A percentile compares a stretch with the other conserved stretches of the same genome.
Evolutionary conservation across 352 stramenopile genomes (phyloP).

Genomic region (Phytophthora pini): DNA sequence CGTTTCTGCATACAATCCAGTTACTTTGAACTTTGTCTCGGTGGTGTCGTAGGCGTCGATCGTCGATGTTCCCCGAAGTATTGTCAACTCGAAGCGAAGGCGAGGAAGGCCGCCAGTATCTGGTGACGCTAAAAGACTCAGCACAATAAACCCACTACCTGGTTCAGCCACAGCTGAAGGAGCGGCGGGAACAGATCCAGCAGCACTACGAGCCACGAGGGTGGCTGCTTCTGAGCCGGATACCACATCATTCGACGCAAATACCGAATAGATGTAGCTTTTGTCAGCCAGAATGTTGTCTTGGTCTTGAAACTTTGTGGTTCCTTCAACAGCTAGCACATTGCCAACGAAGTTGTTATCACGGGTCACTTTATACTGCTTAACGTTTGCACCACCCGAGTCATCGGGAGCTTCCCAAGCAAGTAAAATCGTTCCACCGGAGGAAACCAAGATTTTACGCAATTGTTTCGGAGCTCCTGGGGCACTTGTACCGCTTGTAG

Average conservation of each 20-base stretch:
- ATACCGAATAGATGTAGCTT: slow-evolving; percentile 52
- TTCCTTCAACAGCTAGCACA: neutral
- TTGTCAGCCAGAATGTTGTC: slow-evolving; percentile 29
- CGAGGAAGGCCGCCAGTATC: slow-evolving; percentile 46
- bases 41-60: slow-evolving; percentile 33
- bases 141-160: slow-evolving; percentile 34
- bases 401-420: slow-evolving; percentile 52
- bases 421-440: slow-evolving; percentile 48
- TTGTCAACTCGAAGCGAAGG: slow-evolving; percentile 22
- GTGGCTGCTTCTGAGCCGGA: slow-evolving; percentile 1
- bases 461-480: slow-evolving; percentile 45
- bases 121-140: slow-evolving; percentile 25
- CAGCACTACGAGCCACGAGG: slow-evolving; percentile 26
- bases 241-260: slow-evolving; percentile 37
- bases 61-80: slow-evolving; percentile 11
- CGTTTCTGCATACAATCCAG: slow-evolving; percentile 41
- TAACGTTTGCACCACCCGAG: slow-evolving; percentile 39
- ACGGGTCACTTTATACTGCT: slow-evolving; percentile 50
- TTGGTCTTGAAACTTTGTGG: slow-evolving; percentile 38
- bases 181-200: slow-evolving; percentile 22
- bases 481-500: slow-evolving; percentile 35
- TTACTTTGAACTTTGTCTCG: slow-evolving; percentile 17
- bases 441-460: slow-evolving; percentile 32
- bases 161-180: slow-evolving; percentile 23
- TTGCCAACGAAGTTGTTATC: slow-evolving; percentile 32